phyloP scores from a whole-genome alignment of 2,329 filamentous ascomycete species.

The Colletotrichum acutatum region DNA sequence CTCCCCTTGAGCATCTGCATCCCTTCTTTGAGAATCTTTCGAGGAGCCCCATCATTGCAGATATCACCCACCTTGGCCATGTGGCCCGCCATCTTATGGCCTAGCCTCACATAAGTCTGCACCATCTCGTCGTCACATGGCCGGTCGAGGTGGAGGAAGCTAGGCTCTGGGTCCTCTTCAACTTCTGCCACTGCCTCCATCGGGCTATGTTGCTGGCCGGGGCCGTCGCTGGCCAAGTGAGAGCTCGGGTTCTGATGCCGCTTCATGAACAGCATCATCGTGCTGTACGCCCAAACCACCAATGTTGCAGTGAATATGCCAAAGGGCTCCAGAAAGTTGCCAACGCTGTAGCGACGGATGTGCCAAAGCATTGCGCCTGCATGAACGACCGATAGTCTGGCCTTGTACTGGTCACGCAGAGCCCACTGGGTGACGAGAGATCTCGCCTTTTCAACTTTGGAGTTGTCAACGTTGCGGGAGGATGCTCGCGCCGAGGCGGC shows the following conservation, averaged over 20 bases:
- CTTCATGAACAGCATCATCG: constrained; percentile 23
- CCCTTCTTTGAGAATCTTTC: constrained; percentile 38
- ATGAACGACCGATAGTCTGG: constrained; percentile 55
- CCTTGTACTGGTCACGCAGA: constrained; percentile 52
- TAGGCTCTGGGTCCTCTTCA: constrained; percentile 41
- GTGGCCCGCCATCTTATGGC: constrained; percentile 58
- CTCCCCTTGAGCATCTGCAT: not conserved
- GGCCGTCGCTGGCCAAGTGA: constrained; percentile 10
- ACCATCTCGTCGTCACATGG: constrained; percentile 69
- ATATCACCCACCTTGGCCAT: constrained; percentile 65
- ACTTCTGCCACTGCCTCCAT: not conserved
- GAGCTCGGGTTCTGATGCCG: not conserved
- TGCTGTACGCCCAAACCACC: constrained; percentile 52
- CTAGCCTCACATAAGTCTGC: constrained; percentile 63
- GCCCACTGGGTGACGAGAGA: constrained; percentile 33
- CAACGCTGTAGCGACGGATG: constrained; percentile 53
- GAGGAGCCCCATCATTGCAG: constrained; percentile 39
- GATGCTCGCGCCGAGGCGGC: constrained; percentile 31
- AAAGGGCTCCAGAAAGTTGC: constrained; percentile 52
- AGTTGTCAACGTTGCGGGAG: not conserved
- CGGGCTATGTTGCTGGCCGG: constrained; percentile 1
- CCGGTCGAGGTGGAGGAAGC: constrained; percentile 63
- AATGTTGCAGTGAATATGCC: constrained; percentile 51
- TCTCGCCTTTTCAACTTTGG: constrained; percentile 3
- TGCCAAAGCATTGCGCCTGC: constrained; percentile 59